These are phyloP conservation scores for Picea sitchensis DNA, from an alignment of 75 land plant species.

Conservation along the genomic window DNA sequence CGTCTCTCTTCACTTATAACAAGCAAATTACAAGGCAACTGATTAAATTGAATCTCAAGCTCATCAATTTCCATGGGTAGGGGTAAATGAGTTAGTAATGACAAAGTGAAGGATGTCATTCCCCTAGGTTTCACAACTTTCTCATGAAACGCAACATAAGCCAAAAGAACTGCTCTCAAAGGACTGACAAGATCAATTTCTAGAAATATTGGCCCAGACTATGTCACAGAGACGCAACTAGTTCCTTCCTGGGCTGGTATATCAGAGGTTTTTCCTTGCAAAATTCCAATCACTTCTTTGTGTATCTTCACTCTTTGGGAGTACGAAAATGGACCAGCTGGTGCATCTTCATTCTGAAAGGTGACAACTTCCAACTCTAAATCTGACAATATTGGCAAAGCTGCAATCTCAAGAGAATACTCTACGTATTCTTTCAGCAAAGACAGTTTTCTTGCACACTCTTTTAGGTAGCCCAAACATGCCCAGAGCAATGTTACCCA, in stretches of 20 bases:
- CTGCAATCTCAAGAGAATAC: constrained; percentile 89
- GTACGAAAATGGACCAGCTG: constrained; percentile 62
- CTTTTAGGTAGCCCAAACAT: constrained; percentile 72
- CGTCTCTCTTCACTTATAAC: no score
- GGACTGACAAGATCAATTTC: constrained; percentile 59
- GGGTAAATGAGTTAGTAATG: no score
- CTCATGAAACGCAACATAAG: constrained; percentile 42
- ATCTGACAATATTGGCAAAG: constrained; percentile 56
- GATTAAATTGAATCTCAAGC: no score
- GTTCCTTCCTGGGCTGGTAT: no score
- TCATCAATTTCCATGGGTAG: no score
- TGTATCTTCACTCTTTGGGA: no score
- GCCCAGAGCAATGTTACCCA: constrained; percentile 85
- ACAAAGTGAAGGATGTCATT: constrained; percentile 51
- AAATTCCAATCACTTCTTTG: constrained; percentile 8
- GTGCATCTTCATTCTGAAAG: constrained; percentile 44
- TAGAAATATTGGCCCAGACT: no score
- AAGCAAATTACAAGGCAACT: no score
- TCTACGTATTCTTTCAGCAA: constrained; percentile 66
- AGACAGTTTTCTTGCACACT: constrained; percentile 59
- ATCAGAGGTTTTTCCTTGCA: constrained; percentile 31
- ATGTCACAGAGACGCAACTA: no score
- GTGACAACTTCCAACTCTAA: background rate
- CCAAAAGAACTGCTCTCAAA: constrained; percentile 60
- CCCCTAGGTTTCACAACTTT: constrained; percentile 72